Evolutionary conservation across 2,329 filamentous ascomycete genomes (phyloP), one percentile per base, ranked within the genome.

Genomic region (Nannizzia gypsea): DNA sequence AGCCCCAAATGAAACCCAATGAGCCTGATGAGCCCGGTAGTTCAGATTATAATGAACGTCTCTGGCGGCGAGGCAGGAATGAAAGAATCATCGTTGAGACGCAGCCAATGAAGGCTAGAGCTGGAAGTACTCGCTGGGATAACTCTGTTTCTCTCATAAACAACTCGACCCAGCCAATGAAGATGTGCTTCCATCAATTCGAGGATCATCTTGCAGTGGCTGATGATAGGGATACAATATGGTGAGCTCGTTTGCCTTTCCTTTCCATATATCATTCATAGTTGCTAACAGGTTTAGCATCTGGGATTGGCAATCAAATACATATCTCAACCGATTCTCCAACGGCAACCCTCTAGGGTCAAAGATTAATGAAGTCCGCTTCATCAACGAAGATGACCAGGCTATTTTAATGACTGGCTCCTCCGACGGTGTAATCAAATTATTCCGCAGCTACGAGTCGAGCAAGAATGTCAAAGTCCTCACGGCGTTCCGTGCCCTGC

Each of bases 371-470:
- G 91, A 97, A 71, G 85, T 96, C 71, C 89, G 90, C 60, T 96
- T 97, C 73, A 95, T 99, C 77, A 99, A 99, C 66, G 93, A 99
- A 73, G 93, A 99, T 67, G 93, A 99, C 70, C 90, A 95, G 69
- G 93, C 92, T 2, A 83, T 97, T 64, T 76, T 99, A 60, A 90
- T 99, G 83, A 96, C 90, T 0, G 93, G 93, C 1, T 95, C 91
- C 6, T 96, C 90, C 1, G 93, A 99, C 68, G 93, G 93, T 58
- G 89, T 97, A 17, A 83, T 99, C 64, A 89, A 95, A 64, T 86
- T 97, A 34, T 99, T 95, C 76, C 85, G 90, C 64, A 88, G 93
- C 70, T 99, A 99, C 71, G 90, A 96, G 66, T 84, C 83, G 22
- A 81, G 86, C 54, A 81, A 81, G 63, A 81, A 85, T 57, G 86